Evolutionary conservation across 225 moss, liverwort and hornwort genomes (phyloP), one percentile per base, ranked within the genome.

Genomic region (Sphagnum contortum): DNA sequence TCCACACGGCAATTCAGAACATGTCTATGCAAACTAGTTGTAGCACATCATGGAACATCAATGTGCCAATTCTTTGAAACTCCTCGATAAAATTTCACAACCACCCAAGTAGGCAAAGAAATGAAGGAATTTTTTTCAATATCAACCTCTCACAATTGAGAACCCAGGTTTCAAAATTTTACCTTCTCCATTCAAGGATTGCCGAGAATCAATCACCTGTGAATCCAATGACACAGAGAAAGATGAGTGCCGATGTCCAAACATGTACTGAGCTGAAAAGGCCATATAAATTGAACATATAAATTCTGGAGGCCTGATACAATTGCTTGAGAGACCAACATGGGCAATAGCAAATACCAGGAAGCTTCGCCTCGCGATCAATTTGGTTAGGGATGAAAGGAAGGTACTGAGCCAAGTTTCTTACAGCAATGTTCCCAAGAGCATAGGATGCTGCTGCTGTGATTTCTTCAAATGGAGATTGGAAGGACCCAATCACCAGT

Each of bases 331-430:
- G 29, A 29, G 29, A 29, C 29, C 29, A 29, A 29, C 12, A 93
- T 90, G 75, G 92, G 92, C n/a, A 98, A 79, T 63, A 98, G 73
- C 48, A 98, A 68, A 69, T 98, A 98, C 69, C 93, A 29, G 29
- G 92, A 60, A 98, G 93, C 80, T 98, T 98, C 58, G 96, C 85
- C 75, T 98, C 89, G 72, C 67, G 80, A 65, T 98, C 96, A 65
- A 98, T 98, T 83, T 98, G 93, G 81, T 82, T 77, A 68, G 92
- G 90, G 63, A 98, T 91, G 73, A 98, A 91, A 13, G 96, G 96
- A 64, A 98, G 78, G 76, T 98, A 98, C 77, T 89, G 81, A 60
- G 85, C 81, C 57, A 98, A 79, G 72, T 98, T 98, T 60, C 96
- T 90, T 54, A 98, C 89, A 60, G 96, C 96, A 68, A 98, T 89